phyloP scores from a whole-genome alignment of 225 moss, liverwort and hornwort genomes.

The Neckera pumila region DNA sequence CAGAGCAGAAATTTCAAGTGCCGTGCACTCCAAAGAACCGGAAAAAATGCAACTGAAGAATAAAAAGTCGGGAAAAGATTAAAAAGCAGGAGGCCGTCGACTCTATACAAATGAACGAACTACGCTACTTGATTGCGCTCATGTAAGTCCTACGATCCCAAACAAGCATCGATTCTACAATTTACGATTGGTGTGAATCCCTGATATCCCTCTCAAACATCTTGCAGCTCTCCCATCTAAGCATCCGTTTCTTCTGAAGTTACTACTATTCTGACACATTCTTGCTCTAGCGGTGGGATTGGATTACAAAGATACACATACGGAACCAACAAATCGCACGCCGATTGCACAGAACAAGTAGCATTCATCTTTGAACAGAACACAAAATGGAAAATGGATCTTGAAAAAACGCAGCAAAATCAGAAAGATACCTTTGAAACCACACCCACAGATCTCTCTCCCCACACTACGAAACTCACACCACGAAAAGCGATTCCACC shows the following conservation, averaged over 20 bases:
- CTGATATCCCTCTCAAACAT: neutral
- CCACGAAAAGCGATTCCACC: neutral
- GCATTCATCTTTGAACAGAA: neutral
- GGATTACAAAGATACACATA: neutral
- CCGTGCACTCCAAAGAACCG: neutral
- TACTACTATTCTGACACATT: neutral
- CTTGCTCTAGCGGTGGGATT: neutral
- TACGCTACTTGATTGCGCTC: neutral
- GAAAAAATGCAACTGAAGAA: neutral
- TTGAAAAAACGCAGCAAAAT: neutral
- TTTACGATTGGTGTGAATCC: neutral
- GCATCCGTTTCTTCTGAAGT: neutral
- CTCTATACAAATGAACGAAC: neutral
- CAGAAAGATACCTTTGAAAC: neutral
- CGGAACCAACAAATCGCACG: neutral
- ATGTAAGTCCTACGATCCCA: neutral
- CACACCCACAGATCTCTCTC: neutral
- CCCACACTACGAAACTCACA: neutral
- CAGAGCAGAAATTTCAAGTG: neutral
- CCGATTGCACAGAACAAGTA: neutral
- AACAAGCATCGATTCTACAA: neutral
- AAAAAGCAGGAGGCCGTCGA: neutral
- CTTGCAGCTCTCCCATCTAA: neutral
- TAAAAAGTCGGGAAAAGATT: neutral
- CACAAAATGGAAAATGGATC: neutral